Percentiles rank a stretch among this genome's conserved stretches.
phyloP scores from a whole-genome alignment of 495 filamentous ascomycete genomes.

The Neurospora tetrasperma region DNA sequence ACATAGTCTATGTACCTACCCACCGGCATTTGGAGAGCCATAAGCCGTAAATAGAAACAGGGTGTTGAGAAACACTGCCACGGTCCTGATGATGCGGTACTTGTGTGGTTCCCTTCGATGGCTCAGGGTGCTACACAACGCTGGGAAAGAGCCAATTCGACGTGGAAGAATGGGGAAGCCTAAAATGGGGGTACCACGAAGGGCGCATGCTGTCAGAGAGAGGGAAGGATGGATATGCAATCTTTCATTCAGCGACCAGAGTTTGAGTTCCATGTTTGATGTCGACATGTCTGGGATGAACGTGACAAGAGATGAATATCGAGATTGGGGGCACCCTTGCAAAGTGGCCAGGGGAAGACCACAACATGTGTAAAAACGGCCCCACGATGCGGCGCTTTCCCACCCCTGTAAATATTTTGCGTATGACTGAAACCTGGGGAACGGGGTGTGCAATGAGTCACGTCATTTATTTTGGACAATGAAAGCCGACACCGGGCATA shows the following conservation, averaged over 20 bases:
- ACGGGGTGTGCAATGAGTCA: slow-evolving; percentile 8
- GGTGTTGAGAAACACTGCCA: neutral
- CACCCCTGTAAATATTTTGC: slow-evolving; percentile 14
- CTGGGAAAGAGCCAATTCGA: neutral
- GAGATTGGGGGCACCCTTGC: neutral
- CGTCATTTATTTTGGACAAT: slow-evolving; percentile 6
- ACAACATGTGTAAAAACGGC: neutral
- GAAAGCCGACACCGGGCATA: slow-evolving; percentile 8
- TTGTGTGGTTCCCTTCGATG: neutral
- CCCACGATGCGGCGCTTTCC: slow-evolving; percentile 9
- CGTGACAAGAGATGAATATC: neutral
- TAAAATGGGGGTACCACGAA: neutral
- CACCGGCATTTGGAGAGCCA: neutral
- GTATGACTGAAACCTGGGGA: slow-evolving; percentile 16
- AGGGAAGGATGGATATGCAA: neutral
- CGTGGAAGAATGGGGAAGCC: neutral
- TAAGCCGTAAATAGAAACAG: neutral
- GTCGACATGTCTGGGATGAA: neutral
- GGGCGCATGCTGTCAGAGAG: neutral
- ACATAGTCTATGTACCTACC: no score
- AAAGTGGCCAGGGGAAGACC: neutral
- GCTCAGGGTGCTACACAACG: neutral
- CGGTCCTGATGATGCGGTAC: neutral
- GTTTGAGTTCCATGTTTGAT: neutral
- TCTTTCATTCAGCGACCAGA: neutral